phyloP scores from a whole-genome alignment of 441 rosid genomes.

The Pelargonium myrrhifolium region DNA sequence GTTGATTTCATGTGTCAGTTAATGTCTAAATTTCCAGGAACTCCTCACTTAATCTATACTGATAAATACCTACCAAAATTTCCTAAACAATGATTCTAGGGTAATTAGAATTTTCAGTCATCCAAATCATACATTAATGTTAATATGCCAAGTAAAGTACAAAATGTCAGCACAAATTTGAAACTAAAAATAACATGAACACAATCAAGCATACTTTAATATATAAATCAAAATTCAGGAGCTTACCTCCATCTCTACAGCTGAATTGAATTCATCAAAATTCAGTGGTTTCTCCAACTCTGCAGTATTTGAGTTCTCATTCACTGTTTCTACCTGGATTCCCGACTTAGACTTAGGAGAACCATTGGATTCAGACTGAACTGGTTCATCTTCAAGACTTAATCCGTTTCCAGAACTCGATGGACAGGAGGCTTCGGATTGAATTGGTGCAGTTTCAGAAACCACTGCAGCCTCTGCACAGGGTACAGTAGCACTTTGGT shows the following conservation, averaged over 20 bases:
- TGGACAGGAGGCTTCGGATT: conserved; percentile 18
- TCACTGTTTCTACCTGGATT: conserved; percentile 18
- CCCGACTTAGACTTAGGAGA: conserved; percentile 18
- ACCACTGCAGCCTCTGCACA: conserved; percentile 14
- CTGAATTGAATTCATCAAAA: conserved; percentile 56
- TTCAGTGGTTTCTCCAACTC: conserved; percentile 40
- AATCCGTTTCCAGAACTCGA: conserved; percentile 22
- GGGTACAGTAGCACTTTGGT: conserved; percentile 11
- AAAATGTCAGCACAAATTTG: not conserved
- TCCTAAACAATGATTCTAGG: not conserved
- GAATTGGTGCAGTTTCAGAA: conserved; percentile 24
- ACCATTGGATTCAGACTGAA: conserved; percentile 13
- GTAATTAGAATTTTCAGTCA: not conserved
- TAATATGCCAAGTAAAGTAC: not conserved
- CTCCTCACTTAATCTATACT: not conserved
- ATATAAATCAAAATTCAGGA: not conserved
- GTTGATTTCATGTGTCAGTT: not conserved
- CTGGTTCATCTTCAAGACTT: conserved; percentile 13
- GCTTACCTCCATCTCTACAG: conserved; percentile 72
- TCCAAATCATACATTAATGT: not conserved
- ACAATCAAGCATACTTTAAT: not conserved
- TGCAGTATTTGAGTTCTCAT: conserved; percentile 8
- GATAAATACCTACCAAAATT: not conserved
- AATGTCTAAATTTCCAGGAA: not conserved
- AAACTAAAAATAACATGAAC: not conserved